Conservation (phyloP, 1,284 basidiomycete species). For the Flammula alnicola region DNA sequence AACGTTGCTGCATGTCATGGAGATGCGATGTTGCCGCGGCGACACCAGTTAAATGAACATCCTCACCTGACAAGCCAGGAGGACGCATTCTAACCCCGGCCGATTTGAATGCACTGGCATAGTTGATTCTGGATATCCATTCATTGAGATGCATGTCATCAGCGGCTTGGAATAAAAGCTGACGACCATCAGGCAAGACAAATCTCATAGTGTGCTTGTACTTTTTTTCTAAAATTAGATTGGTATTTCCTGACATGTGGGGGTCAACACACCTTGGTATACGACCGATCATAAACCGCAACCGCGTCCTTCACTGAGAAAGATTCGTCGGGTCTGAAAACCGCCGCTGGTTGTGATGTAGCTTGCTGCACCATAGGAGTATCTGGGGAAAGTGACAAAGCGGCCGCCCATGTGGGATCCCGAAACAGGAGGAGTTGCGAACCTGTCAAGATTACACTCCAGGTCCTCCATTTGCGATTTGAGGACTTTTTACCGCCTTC, state of each 20-base stretch:
- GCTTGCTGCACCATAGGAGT: constrained; percentile 40
- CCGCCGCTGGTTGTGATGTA: constrained; percentile 53
- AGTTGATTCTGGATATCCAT: constrained; percentile 95
- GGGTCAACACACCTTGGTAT: constrained; percentile 74
- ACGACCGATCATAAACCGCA: constrained; percentile 80
- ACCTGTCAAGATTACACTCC: constrained; percentile 86
- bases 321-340: constrained; percentile 88
- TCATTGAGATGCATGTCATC: constrained; percentile 83
- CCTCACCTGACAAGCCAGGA: constrained; percentile 67
- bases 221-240: no score
- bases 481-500: constrained; percentile 79
- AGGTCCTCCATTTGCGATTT: constrained; percentile 88
- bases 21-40: constrained; percentile 85
- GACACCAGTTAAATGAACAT: constrained; percentile 78
- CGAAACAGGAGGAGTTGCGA: constrained; percentile 94
- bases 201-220: constrained; percentile 81
- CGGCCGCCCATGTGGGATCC: constrained; percentile 73
- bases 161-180: constrained; percentile 81
- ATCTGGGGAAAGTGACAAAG: constrained; percentile 56
- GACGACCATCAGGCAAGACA: constrained; percentile 75
- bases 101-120: constrained; percentile 91
- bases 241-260: no score
- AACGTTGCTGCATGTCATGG: constrained; percentile 58
- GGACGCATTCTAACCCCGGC: constrained; percentile 86
- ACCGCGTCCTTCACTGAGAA: constrained; percentile 80